These are phyloP conservation scores for Neurospora sp. DNA, from an alignment of 495 filamentous ascomycete genomes.

Conservation along the genomic window DNA sequence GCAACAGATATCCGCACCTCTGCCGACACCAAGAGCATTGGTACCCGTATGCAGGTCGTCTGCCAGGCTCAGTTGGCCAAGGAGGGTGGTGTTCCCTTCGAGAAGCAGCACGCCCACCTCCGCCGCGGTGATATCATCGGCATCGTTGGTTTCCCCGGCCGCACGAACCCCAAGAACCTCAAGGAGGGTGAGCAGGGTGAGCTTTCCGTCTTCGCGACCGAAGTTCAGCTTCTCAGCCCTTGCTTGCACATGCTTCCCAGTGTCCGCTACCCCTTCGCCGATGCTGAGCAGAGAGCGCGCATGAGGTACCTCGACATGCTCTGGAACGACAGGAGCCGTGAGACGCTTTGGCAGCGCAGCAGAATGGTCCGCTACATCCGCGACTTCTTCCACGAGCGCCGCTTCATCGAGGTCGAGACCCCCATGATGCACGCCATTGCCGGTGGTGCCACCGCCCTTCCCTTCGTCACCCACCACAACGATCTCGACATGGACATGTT, in stretches of 20 bases:
- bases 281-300: slow-evolving; percentile 84
- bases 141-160: slow-evolving; percentile 79
- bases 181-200: slow-evolving; percentile 66
- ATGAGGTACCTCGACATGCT: slow-evolving; percentile 92
- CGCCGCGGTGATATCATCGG: slow-evolving; percentile 85
- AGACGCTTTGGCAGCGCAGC: slow-evolving; percentile 71
- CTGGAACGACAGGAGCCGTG: slow-evolving; percentile 77
- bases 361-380: slow-evolving; percentile 82
- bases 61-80: slow-evolving; percentile 68
- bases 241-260: slow-evolving; percentile 90
- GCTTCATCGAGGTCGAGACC: slow-evolving; percentile 93
- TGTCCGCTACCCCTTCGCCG: slow-evolving; percentile 88
- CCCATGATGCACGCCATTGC: slow-evolving; percentile 96
- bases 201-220: slow-evolving; percentile 83
- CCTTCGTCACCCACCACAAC: slow-evolving; percentile 91
- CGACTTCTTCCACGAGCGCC: slow-evolving; percentile 70
- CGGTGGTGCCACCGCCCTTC: slow-evolving; percentile 91
- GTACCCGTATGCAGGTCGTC: slow-evolving; percentile 81
- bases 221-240: slow-evolving; percentile 76
- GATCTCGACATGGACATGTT: slow-evolving; percentile 87
- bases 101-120: slow-evolving; percentile 81
- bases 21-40: slow-evolving; percentile 34
- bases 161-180: slow-evolving; percentile 77
- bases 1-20: slow-evolving; percentile 57
- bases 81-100: slow-evolving; percentile 53